These are phyloP conservation scores for Myriosclerotinia curreyana DNA, from an alignment of 2,329 filamentous ascomycete species.

Conservation along the genomic window DNA sequence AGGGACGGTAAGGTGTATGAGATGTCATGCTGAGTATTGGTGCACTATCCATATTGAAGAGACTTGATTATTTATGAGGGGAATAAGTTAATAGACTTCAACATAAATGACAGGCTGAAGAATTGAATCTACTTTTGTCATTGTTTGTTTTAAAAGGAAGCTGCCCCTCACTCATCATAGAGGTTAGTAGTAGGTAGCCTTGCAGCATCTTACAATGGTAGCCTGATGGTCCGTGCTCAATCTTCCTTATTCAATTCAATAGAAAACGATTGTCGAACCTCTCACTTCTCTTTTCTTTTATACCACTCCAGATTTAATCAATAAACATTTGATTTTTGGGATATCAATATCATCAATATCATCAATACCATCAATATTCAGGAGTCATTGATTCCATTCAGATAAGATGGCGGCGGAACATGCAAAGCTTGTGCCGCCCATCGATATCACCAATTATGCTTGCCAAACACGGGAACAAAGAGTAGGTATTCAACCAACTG, in stretches of 20 bases:
- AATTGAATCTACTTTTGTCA: no score
- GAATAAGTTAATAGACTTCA: no score
- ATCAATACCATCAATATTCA: neutral
- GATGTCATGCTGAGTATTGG: no score
- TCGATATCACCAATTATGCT: neutral
- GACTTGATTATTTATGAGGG: no score
- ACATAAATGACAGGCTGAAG: no score
- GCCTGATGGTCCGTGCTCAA: slow-evolving; percentile 6
- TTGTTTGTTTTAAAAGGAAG: neutral
- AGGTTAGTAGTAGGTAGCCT: no score
- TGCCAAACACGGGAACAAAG: slow-evolving; percentile 1
- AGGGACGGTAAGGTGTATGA: no score
- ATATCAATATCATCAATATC: no score
- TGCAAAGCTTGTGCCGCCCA: neutral
- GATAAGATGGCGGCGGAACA: slow-evolving; percentile 3
- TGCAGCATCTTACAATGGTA: no score
- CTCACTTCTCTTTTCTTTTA: neutral
- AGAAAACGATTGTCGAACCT: no score
- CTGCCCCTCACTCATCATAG: no score
- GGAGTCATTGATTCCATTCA: neutral
- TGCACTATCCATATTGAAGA: no score
- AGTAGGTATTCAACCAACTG: neutral
- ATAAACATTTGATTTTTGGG: neutral
- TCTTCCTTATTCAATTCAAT: neutral
- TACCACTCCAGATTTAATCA: neutral